Conservation (phyloP, 352 stramenopile species). For the Pythium diclinum region DNA sequence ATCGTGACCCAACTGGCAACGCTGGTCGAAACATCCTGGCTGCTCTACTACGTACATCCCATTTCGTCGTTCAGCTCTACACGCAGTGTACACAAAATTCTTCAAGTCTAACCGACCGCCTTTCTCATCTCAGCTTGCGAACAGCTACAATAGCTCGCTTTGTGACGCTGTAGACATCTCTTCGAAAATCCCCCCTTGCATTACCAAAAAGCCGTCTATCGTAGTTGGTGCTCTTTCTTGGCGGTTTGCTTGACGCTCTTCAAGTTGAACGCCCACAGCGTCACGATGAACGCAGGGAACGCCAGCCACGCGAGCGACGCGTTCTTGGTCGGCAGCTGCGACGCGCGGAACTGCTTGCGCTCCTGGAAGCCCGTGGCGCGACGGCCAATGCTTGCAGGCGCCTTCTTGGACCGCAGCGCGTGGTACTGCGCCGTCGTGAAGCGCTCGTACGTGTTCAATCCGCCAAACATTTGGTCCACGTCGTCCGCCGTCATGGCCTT, state of each 20-base stretch:
- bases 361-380: constrained; percentile 59
- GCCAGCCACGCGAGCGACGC: constrained; percentile 58
- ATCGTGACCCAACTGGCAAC: no score
- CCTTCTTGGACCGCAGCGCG: constrained; percentile 45
- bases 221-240: constrained; percentile 29
- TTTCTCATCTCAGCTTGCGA: not conserved
- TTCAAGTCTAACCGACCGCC: no score
- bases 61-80: no score
- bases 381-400: constrained; percentile 54
- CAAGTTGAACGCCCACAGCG: constrained; percentile 62
- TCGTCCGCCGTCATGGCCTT: constrained; percentile 66
- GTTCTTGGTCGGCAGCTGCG: constrained; percentile 58
- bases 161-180: no score
- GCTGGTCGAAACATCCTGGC: no score
- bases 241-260: constrained; percentile 51
- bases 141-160: no score
- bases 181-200: no score
- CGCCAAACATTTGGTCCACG: constrained; percentile 72
- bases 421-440: constrained; percentile 80
- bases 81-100: no score
- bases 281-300: constrained; percentile 51
- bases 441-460: constrained; percentile 68
- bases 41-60: no score
- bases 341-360: constrained; percentile 63
- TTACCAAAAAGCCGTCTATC: not conserved